These are phyloP conservation scores for Moelleriella libera DNA, from an alignment of 2,329 filamentous ascomycete genomes.

Conservation along the genomic window DNA sequence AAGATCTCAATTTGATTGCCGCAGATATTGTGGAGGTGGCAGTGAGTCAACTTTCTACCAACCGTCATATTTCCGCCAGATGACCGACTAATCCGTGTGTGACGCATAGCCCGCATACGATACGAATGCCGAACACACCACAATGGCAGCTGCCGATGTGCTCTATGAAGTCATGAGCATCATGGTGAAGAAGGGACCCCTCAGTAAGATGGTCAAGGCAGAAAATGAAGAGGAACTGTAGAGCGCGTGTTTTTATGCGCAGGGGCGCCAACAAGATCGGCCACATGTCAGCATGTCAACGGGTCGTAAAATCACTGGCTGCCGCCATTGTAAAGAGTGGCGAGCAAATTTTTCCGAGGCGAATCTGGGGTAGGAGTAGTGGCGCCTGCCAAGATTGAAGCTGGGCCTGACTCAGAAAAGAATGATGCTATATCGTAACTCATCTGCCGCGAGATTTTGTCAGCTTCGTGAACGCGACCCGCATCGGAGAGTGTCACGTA, in stretches of 20 bases:
- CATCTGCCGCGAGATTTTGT: slow-evolving; percentile 5
- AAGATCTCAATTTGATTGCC: slow-evolving; percentile 66
- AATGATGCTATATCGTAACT: slow-evolving; percentile 14
- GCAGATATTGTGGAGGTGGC: slow-evolving; percentile 79
- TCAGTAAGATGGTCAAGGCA: neutral
- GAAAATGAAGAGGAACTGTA: neutral
- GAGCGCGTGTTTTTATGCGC: neutral
- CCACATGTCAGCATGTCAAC: too few relatives aligned
- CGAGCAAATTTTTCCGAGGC: too few relatives aligned
- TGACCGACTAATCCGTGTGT: neutral
- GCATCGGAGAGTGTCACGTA: neutral
- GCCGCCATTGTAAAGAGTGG: too few relatives aligned
- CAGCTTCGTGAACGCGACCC: neutral
- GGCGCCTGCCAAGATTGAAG: neutral
- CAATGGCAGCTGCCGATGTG: slow-evolving; percentile 66
- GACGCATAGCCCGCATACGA: slow-evolving; percentile 53
- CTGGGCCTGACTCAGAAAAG: slow-evolving; percentile 7
- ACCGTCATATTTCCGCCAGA: too few relatives aligned
- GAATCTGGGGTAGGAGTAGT: too few relatives aligned
- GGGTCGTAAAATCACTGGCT: too few relatives aligned
- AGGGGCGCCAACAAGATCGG: neutral
- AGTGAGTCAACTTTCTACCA: neutral
- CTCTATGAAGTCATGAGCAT: slow-evolving; percentile 20
- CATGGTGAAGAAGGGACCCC: slow-evolving; percentile 6
- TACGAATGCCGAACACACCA: slow-evolving; percentile 61